phyloP scores from a whole-genome alignment of 2,329 filamentous ascomycete species.

The Aspergillus proliferans region DNA sequence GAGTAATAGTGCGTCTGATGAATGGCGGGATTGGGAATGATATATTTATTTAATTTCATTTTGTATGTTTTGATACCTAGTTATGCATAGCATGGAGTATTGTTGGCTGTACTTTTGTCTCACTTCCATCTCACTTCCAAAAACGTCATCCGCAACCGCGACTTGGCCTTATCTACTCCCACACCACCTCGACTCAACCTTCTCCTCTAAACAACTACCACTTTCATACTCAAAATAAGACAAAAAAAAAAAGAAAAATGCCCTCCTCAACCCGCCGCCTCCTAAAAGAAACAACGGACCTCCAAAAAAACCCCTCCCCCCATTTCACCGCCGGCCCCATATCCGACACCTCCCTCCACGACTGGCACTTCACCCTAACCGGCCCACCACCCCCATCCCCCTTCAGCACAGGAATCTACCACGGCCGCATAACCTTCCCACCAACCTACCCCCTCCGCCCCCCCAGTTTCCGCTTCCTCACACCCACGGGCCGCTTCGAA shows the following conservation, averaged over 20 bases:
- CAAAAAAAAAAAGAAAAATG: conserved; percentile 14
- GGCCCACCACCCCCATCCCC: conserved; percentile 73
- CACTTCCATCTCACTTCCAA: too few relatives aligned
- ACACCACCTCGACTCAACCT: not conserved
- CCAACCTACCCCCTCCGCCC: conserved; percentile 85
- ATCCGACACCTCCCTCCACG: conserved; percentile 83
- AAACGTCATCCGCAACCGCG: conserved; percentile 2
- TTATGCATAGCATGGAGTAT: not conserved
- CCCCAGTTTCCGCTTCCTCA: conserved; percentile 91
- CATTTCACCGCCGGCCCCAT: conserved; percentile 77
- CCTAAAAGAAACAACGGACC: conserved; percentile 81
- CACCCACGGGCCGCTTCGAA: conserved; percentile 87
- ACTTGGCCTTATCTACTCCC: conserved; percentile 5
- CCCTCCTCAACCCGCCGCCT: conserved; percentile 33
- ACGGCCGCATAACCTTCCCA: conserved; percentile 88
- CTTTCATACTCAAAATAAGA: not conserved
- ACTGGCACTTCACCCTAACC: conserved; percentile 98
- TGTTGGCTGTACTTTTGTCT: not conserved
- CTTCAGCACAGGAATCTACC: conserved; percentile 80
- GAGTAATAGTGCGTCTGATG: conserved; percentile 19
- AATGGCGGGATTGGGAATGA: conserved; percentile 27
- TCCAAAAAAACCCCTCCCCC: conserved; percentile 70
- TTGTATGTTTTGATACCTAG: not conserved
- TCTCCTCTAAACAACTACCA: not conserved
- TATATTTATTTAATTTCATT: conserved; percentile 1